A percentile compares a stretch with the other conserved stretches of the same genome.
Conservation (phyloP, 2,329 filamentous ascomycete genomes). For the Talaromyces sp. region DNA sequence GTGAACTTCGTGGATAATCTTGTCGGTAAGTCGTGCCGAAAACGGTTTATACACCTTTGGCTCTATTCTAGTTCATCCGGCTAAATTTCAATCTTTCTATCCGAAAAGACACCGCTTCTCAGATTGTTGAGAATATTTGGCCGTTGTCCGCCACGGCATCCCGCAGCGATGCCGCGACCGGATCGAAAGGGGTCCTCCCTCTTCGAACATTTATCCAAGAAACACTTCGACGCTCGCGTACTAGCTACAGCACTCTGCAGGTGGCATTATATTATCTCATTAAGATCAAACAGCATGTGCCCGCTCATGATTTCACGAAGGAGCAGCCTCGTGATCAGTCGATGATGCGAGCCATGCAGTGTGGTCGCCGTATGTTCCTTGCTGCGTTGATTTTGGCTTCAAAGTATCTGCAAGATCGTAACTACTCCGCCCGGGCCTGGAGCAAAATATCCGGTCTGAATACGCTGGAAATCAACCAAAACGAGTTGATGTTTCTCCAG, state of each 20-base stretch:
- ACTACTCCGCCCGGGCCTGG: conserved; percentile 97
- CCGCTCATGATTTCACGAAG: conserved; percentile 80
- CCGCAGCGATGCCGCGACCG: conserved; percentile 66
- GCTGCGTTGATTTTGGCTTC: conserved; percentile 92
- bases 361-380: conserved; percentile 95
- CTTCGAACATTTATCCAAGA: conserved; percentile 97
- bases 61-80: conserved; percentile 7
- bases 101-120: conserved; percentile 83
- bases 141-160: conserved; percentile 81
- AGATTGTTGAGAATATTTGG: conserved; percentile 98
- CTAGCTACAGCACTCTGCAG: conserved; percentile 95
- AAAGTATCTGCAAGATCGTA: conserved; percentile 96
- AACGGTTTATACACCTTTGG: conserved; percentile 35
- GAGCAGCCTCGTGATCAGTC: conserved; percentile 76
- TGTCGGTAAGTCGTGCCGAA: conserved; percentile 75
- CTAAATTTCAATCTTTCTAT: conserved; percentile 25
- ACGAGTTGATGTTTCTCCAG: conserved; percentile 87
- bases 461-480: conserved; percentile 92
- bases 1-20: conserved; percentile 94
- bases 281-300: conserved; percentile 87
- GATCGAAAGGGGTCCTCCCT: conserved; percentile 77
- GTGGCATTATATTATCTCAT: conserved; percentile 96
- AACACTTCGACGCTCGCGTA: conserved; percentile 89
- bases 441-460: conserved; percentile 98
- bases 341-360: conserved; percentile 80